Percentiles rank a stretch among this genome's conserved stretches.
phyloP scores from a whole-genome alignment of 2,329 filamentous ascomycete species.

The Chrysoporthe deuterocubensis region DNA sequence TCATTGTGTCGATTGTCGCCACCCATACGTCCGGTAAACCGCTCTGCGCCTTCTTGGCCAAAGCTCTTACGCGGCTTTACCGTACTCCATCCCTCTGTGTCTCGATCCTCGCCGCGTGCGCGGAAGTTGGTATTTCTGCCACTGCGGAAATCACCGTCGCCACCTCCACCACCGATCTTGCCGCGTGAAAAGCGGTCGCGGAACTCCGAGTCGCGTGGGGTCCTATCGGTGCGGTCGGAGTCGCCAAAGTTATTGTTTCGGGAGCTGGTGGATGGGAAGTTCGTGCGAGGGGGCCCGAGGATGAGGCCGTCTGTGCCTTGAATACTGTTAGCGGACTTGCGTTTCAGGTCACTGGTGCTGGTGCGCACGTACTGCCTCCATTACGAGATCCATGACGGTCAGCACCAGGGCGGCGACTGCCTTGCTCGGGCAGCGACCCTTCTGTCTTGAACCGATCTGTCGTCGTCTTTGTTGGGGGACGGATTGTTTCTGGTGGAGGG shows the following conservation, averaged over 20 bases:
- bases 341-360: not conserved
- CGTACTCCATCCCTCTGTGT: conserved; percentile 74
- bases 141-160: conserved; percentile 55
- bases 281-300: conserved; percentile 81
- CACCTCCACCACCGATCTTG: conserved; percentile 55
- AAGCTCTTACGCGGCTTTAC: conserved; percentile 77
- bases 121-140: conserved; percentile 51
- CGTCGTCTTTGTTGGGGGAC: conserved; percentile 49
- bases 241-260: conserved; percentile 45
- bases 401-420: conserved; percentile 54
- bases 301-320: conserved; percentile 78
- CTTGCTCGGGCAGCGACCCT: conserved; percentile 51
- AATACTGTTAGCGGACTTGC: conserved; percentile 32
- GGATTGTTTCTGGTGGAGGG: conserved; percentile 49
- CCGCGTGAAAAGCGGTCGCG: conserved; percentile 65
- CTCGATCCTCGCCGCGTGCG: conserved; percentile 61
- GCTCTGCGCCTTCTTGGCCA: conserved; percentile 72
- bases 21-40: conserved; percentile 69
- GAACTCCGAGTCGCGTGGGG: conserved; percentile 53
- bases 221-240: conserved; percentile 59
- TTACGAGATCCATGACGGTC: conserved; percentile 62
- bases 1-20: conserved; percentile 50
- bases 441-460: conserved; percentile 50
- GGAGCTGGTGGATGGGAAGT: conserved; percentile 71
- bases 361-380: conserved; percentile 54